Percentiles rank a stretch among this genome's conserved stretches.
Conservation (phyloP, 1,284 basidiomycete genomes). For the Pseudozyma sp. region DNA sequence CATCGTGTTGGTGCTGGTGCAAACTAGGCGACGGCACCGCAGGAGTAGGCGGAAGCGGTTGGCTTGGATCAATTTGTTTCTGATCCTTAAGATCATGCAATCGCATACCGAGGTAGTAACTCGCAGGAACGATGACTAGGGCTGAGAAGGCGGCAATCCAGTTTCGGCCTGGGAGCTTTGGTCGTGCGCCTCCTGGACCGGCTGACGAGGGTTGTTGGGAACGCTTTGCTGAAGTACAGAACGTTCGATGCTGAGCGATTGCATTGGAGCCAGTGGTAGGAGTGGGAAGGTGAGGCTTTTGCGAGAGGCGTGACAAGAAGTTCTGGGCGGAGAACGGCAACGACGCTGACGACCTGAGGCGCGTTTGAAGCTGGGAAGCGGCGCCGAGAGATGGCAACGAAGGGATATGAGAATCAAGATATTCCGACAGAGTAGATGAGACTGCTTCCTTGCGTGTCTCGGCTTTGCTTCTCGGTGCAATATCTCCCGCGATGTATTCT, state of each 20-base stretch:
- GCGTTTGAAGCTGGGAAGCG: slow-evolving; percentile 18
- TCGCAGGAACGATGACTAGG: slow-evolving; percentile 34
- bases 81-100: slow-evolving; percentile 34
- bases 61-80: slow-evolving; percentile 12
- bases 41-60: slow-evolving; percentile 14
- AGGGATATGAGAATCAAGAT: slow-evolving; percentile 20
- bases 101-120: slow-evolving; percentile 40
- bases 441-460: slow-evolving; percentile 19
- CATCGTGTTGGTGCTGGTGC: slow-evolving; percentile 23
- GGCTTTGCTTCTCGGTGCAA: slow-evolving; percentile 18
- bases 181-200: neutral
- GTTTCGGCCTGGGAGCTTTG: slow-evolving; percentile 24
- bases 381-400: slow-evolving; percentile 2
- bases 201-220: neutral
- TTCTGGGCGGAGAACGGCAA: slow-evolving; percentile 8
- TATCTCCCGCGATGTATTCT: slow-evolving; percentile 12
- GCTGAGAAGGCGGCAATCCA: slow-evolving; percentile 50
- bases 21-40: slow-evolving; percentile 2
- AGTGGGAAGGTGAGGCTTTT: neutral
- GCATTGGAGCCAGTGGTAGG: neutral
- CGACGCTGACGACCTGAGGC: slow-evolving; percentile 4
- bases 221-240: slow-evolving; percentile 10
- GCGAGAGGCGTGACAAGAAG: slow-evolving; percentile 6
- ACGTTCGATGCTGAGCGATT: neutral
- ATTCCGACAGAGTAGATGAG: slow-evolving; percentile 15